phyloP scores from a whole-genome alignment of 139 green algal genomes.

The Chlorella vulgaris region DNA sequence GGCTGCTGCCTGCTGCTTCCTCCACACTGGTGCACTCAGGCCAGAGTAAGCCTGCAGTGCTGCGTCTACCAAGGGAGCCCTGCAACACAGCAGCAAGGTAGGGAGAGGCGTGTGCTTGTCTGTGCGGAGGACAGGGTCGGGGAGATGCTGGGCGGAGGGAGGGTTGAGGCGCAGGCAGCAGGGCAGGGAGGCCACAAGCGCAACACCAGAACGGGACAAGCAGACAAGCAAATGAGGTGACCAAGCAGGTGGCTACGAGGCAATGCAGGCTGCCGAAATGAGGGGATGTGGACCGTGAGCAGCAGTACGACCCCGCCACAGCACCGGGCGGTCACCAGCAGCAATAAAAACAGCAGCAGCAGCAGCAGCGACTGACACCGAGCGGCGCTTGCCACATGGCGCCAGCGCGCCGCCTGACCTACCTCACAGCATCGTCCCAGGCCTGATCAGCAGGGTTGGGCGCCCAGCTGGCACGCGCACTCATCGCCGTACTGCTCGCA shows the following conservation, averaged over 20 bases:
- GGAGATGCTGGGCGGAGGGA: neutral
- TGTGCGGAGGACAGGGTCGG: neutral
- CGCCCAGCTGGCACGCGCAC: neutral
- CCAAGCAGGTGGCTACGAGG: too few relatives aligned
- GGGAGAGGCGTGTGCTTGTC: too few relatives aligned
- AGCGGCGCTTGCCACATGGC: neutral
- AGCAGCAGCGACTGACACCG: neutral
- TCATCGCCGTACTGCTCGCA: neutral
- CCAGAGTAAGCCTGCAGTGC: neutral
- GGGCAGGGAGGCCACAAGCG: too few relatives aligned
- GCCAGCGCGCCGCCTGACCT: neutral
- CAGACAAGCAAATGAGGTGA: too few relatives aligned
- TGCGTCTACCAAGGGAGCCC: conserved; percentile 19
- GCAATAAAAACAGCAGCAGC: too few relatives aligned
- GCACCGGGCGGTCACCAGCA: too few relatives aligned
- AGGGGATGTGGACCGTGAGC: too few relatives aligned
- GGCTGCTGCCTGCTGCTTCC: neutral
- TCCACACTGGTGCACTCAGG: conserved; percentile 17
- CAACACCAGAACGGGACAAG: too few relatives aligned
- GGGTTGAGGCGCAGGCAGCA: too few relatives aligned
- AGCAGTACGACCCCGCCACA: too few relatives aligned
- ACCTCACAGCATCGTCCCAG: conserved; percentile 32
- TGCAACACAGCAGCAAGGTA: neutral
- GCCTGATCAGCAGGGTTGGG: conserved; percentile 12
- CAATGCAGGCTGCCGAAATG: too few relatives aligned